Base-by-base conservation (phyloP, 345 rosid species). In the Corchorus capsularis region DNA sequence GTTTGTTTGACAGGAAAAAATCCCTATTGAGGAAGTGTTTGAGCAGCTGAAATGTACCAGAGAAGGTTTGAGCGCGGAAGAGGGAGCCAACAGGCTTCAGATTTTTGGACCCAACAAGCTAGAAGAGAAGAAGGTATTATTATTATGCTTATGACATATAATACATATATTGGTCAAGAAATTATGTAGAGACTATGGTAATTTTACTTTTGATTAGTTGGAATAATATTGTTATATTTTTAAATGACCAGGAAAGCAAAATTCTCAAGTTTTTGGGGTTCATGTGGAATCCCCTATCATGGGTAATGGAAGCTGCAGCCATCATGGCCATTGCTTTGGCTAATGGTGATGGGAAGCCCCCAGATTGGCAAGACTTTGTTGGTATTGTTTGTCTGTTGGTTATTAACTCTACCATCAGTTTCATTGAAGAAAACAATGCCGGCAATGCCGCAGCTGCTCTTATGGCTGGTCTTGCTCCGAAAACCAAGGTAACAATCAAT, bases 301-400 rank as follows among this genome's bases (percentile, higher is more conserved):
- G 96, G 98, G 98, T 91, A 60, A 91, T 93, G 98, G 98, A 93
- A 80, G 82, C 93, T 72, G 94, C 96, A 75, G 98, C 98, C 11
- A 22, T 93, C 8, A 93, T 93, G 98, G 97, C 98, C 71, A 91
- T 93, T 79, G 98, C 85, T 0, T 76, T 93, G 75, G 98, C 98
- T n/a, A 91, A 93, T 11, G 98, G 98, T 4, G 79, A 71, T 0
- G 86, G 88, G 46, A 85, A 81, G 75, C 91, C 98, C 59, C 97
- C 97, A 0, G 96, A 93, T 54, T 91, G 97, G 97, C 90, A 88
- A 65, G 92, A 88, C 72, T 88, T 86, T 78, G 83, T 89, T 2
- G 97, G 97, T 75, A 91, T 93, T 41, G 62, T 93, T 60, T 85
- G 91, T 77, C 80, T 93, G 87, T 71, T 93, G 77, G 76, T 93